Conservation (phyloP, 495 filamentous ascomycete genomes). For the Beverwykella pulmonaria region DNA sequence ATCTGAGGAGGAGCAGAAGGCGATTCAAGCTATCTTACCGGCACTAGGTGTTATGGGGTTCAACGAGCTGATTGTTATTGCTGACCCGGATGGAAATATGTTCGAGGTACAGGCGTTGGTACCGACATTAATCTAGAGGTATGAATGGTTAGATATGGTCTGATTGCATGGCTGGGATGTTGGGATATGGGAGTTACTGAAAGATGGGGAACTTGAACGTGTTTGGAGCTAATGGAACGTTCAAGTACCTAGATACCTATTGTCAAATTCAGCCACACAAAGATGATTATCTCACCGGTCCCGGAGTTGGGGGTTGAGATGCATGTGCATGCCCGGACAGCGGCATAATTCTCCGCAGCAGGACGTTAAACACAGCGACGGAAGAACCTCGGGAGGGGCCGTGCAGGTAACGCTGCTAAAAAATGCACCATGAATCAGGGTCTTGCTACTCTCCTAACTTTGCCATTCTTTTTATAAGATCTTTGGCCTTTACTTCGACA, state of each 20-base stretch:
- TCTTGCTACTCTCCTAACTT: neutral
- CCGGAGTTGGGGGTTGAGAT: neutral
- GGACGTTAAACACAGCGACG: neutral
- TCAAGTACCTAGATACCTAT: too few relatives aligned
- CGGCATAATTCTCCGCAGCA: neutral
- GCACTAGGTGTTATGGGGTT: slow-evolving; percentile 30
- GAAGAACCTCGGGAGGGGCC: neutral
- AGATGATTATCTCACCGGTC: neutral
- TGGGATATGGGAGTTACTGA: too few relatives aligned
- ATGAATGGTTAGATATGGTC: neutral
- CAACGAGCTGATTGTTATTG: slow-evolving; percentile 35
- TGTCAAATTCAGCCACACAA: neutral
- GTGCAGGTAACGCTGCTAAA: neutral
- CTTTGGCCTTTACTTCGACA: slow-evolving; percentile 1
- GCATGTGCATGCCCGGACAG: neutral
- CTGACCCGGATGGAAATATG: slow-evolving; percentile 45
- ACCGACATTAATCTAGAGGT: neutral
- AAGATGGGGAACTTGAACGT: too few relatives aligned
- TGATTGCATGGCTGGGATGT: too few relatives aligned
- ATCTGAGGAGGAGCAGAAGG: slow-evolving; percentile 17
- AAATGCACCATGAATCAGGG: neutral
- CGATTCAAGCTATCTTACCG: slow-evolving; percentile 17
- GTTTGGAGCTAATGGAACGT: too few relatives aligned
- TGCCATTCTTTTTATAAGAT: neutral
- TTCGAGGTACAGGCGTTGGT: slow-evolving; percentile 39